phyloP scores from a whole-genome alignment of 2,329 filamentous ascomycete species.

The Monosporascus sp. region DNA sequence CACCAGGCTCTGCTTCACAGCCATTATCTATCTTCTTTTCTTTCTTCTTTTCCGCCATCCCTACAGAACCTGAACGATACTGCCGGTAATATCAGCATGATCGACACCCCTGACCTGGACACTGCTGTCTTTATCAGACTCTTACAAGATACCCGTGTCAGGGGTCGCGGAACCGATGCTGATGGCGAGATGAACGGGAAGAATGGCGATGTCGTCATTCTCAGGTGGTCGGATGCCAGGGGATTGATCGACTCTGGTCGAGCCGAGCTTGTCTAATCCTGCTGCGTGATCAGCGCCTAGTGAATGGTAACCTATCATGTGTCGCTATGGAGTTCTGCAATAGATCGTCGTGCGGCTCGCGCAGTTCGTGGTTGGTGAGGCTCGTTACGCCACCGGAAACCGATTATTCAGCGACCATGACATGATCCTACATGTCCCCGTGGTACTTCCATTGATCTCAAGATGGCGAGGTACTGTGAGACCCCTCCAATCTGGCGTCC shows the following conservation, averaged over 20 bases:
- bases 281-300: neutral
- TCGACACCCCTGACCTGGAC: slow-evolving; percentile 79
- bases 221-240: slow-evolving; percentile 72
- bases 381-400: no score
- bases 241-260: slow-evolving; percentile 47
- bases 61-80: slow-evolving; percentile 87
- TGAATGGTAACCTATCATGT: no score
- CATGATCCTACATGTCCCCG: no score
- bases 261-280: slow-evolving; percentile 50
- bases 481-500: no score
- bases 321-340: no score
- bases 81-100: slow-evolving; percentile 85
- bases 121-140: slow-evolving; percentile 79
- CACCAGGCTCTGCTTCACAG: slow-evolving; percentile 80
- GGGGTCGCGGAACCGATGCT: slow-evolving; percentile 57
- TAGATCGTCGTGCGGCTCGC: no score
- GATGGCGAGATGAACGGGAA: slow-evolving; percentile 55
- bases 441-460: no score
- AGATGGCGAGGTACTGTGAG: no score
- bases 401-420: no score
- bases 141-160: slow-evolving; percentile 54
- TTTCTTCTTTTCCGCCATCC: slow-evolving; percentile 71
- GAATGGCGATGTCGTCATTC: slow-evolving; percentile 62
- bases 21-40: slow-evolving; percentile 82
- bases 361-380: no score